Percentiles rank a stretch among this genome's conserved stretches.
Conservation (phyloP, 1,284 basidiomycete genomes). For the Ganoderma sp. region DNA sequence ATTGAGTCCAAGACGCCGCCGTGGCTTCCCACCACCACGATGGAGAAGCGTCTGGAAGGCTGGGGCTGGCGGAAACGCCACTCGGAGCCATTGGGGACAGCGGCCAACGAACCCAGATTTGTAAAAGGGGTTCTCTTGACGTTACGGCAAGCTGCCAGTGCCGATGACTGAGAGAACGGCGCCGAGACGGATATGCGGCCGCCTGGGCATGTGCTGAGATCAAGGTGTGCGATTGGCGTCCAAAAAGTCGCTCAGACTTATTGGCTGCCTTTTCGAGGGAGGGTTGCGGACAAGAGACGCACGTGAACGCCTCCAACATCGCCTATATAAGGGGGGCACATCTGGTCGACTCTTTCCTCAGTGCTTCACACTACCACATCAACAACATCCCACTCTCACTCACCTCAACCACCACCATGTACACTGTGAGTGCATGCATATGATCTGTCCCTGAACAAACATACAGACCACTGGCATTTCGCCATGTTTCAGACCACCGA, state of each 20-base stretch:
- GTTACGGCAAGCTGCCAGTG: slow-evolving; percentile 17
- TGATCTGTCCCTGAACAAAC: neutral
- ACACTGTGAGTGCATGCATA: slow-evolving; percentile 23
- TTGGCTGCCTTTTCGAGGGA: slow-evolving; percentile 22
- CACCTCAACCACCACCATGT: slow-evolving; percentile 20
- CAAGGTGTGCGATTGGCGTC: slow-evolving; percentile 20
- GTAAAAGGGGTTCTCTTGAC: slow-evolving; percentile 2
- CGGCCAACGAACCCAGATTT: neutral
- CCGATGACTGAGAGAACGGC: slow-evolving; percentile 15
- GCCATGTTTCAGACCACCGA: slow-evolving; percentile 43
- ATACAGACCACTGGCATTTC: neutral
- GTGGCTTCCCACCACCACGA: slow-evolving; percentile 1
- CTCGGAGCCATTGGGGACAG: neutral
- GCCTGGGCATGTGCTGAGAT: slow-evolving; percentile 19
- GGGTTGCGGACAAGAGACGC: slow-evolving; percentile 16
- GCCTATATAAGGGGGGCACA: slow-evolving; percentile 23
- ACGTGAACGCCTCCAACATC: slow-evolving; percentile 25
- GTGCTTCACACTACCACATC: slow-evolving; percentile 18
- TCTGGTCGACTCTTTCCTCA: slow-evolving; percentile 10
- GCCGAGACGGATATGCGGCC: slow-evolving; percentile 3
- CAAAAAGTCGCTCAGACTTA: slow-evolving; percentile 29
- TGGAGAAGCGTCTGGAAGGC: slow-evolving; percentile 2
- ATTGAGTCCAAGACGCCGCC: neutral
- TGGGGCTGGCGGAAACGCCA: slow-evolving; percentile 9
- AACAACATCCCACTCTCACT: slow-evolving; percentile 16